phyloP scores from a whole-genome alignment of 2,329 filamentous ascomycete species.

The Paraphaeosphaeria sporulosa region DNA sequence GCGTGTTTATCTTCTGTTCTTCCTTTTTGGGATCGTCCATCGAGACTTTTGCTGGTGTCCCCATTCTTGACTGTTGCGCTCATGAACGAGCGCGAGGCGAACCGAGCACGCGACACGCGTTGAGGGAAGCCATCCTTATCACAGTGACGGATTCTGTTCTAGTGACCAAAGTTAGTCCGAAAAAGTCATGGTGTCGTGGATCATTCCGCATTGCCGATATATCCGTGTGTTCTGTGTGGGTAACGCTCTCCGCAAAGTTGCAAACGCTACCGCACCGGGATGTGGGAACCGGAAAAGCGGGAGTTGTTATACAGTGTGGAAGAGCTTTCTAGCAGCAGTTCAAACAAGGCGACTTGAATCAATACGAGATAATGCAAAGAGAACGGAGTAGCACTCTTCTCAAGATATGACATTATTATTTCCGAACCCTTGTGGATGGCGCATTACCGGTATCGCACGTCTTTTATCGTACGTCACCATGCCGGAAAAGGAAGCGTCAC shows the following conservation, averaged over 20 bases:
- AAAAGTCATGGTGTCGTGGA: not conserved
- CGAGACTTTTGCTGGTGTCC: not conserved
- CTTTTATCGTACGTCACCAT: conserved; percentile 3
- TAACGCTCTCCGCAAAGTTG: not conserved
- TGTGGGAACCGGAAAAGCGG: not conserved
- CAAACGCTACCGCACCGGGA: not conserved
- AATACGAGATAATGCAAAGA: not conserved
- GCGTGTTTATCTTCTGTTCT: not conserved
- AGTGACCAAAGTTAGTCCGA: conserved; percentile 9
- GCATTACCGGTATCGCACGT: not conserved
- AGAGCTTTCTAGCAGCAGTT: not conserved
- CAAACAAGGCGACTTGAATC: not conserved
- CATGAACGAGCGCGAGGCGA: not conserved
- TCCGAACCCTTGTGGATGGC: not conserved
- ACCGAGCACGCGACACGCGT: not conserved
- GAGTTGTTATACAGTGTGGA: not conserved
- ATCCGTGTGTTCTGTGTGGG: not conserved
- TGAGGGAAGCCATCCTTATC: conserved; percentile 5
- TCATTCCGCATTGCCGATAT: conserved; percentile 6
- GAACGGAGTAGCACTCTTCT: not conserved
- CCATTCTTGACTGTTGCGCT: not conserved
- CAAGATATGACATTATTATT: not conserved
- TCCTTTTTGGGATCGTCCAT: not conserved
- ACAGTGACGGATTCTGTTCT: not conserved
- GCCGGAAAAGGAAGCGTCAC: conserved; percentile 3